A percentile compares a stretch with the other conserved stretches of the same genome.
Conservation (phyloP, 179 eudicot genomes). For the Silene vulgaris region DNA sequence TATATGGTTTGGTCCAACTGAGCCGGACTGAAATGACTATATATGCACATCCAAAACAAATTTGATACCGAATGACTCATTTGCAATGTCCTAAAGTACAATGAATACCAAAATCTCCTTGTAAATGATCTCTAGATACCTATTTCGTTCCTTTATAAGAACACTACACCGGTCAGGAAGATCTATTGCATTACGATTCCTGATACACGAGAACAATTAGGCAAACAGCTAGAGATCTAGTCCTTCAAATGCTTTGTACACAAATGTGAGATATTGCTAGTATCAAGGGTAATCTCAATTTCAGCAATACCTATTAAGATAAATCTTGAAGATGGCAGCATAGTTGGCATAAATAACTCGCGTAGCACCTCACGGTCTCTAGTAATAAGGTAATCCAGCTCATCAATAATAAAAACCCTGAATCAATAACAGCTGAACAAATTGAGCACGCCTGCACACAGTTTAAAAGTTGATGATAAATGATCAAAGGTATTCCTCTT, state of each 20-base stretch:
- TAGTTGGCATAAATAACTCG: conserved; percentile 87
- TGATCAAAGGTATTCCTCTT: conserved; percentile 31
- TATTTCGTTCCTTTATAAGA: no score
- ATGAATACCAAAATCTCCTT: no score
- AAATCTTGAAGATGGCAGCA: conserved; percentile 71
- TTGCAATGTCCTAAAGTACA: no score
- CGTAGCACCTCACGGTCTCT: conserved; percentile 86
- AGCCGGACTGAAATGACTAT: no score
- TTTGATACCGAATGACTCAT: no score
- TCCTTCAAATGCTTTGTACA: neutral
- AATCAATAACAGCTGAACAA: conserved; percentile 5
- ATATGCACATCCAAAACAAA: no score
- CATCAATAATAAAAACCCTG: conserved; percentile 81
- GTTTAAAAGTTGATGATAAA: neutral
- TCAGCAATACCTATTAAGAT: conserved; percentile 66
- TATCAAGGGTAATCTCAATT: neutral
- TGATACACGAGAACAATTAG: conserved; percentile 32
- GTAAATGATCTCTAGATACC: no score
- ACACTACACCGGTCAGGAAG: conserved; percentile 57
- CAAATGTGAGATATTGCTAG: neutral
- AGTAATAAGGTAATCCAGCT: conserved; percentile 88
- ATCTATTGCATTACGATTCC: conserved; percentile 93
- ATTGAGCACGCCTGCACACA: neutral
- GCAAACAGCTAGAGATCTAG: neutral
- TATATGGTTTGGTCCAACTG: no score